Percentiles rank a stretch among this genome's conserved stretches.
Evolutionary conservation across 2,329 filamentous ascomycete genomes (phyloP).

Genomic region (Calonectria hongkongensis): DNA sequence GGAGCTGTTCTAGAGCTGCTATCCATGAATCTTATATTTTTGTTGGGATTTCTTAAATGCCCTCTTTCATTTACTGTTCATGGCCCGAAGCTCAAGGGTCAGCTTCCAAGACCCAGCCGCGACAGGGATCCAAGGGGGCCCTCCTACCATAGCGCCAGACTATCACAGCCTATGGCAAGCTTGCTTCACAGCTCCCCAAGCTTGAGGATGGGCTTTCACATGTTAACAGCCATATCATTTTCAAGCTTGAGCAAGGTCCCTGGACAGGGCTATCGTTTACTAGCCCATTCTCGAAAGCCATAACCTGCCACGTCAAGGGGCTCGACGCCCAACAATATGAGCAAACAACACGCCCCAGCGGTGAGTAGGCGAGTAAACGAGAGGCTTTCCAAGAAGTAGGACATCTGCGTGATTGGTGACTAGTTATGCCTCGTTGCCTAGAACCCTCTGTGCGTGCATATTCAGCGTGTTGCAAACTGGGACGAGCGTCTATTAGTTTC

Average conservation of each 20-base stretch:
- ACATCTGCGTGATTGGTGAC: neutral
- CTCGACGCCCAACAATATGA: neutral
- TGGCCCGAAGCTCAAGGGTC: constrained; percentile 1
- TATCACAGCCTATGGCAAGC: constrained; percentile 19
- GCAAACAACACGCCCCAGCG: neutral
- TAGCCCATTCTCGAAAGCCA: neutral
- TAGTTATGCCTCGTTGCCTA: too few species aligned
- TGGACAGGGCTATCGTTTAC: neutral
- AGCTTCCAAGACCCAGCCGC: neutral
- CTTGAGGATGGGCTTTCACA: neutral
- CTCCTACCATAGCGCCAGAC: neutral
- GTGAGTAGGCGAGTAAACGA: neutral
- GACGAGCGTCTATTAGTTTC: neutral
- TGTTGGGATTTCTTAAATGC: constrained; percentile 29
- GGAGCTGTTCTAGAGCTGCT: constrained; percentile 28
- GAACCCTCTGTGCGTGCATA: neutral
- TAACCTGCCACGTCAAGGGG: neutral
- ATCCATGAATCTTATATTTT: constrained; percentile 36
- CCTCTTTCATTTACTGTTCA: constrained; percentile 5
- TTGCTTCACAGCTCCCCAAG: neutral
- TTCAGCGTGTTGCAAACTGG: neutral
- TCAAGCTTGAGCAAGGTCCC: constrained; percentile 1
- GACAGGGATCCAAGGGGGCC: neutral
- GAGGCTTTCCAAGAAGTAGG: neutral
- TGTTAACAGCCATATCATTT: neutral